Evolutionary conservation across 2,329 filamentous ascomycete species (phyloP).

Genomic region (Paramyrothecium roridum): DNA sequence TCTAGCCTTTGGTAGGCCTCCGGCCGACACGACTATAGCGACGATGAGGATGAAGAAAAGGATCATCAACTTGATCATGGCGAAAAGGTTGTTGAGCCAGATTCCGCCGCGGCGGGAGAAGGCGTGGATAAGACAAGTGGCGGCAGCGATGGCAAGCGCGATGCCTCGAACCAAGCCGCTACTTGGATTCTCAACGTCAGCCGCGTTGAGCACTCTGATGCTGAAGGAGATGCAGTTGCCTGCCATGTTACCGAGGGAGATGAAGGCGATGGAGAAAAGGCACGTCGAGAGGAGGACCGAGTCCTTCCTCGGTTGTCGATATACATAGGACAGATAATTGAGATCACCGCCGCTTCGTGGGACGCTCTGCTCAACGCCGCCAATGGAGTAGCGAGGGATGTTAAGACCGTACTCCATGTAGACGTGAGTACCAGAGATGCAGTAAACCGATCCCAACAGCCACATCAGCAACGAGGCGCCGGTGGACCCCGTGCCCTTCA

Average conservation of each 20-base stretch:
- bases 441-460: conserved; percentile 34
- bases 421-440: conserved; percentile 30
- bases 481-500: conserved; percentile 27
- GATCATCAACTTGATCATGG: conserved; percentile 44
- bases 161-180: conserved; percentile 38
- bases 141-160: conserved; percentile 39
- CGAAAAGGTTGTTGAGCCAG: conserved; percentile 46
- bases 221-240: conserved; percentile 47
- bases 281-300: conserved; percentile 37
- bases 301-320: conserved; percentile 28
- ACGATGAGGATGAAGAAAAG: conserved; percentile 39
- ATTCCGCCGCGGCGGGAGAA: conserved; percentile 48
- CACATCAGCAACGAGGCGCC: conserved; percentile 35
- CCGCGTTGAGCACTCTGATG: conserved; percentile 32
- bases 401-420: conserved; percentile 45
- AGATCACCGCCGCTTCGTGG: conserved; percentile 44
- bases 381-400: conserved; percentile 36
- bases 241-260: conserved; percentile 44
- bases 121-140: conserved; percentile 45
- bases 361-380: conserved; percentile 34
- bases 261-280: conserved; percentile 41
- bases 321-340: conserved; percentile 47
- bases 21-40: conserved; percentile 26
- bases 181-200: conserved; percentile 19
- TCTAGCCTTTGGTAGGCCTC: conserved; percentile 16